Base-by-base conservation (phyloP, 768 basidiomycete genomes). In the Pleurotus pulmonarius region DNA sequence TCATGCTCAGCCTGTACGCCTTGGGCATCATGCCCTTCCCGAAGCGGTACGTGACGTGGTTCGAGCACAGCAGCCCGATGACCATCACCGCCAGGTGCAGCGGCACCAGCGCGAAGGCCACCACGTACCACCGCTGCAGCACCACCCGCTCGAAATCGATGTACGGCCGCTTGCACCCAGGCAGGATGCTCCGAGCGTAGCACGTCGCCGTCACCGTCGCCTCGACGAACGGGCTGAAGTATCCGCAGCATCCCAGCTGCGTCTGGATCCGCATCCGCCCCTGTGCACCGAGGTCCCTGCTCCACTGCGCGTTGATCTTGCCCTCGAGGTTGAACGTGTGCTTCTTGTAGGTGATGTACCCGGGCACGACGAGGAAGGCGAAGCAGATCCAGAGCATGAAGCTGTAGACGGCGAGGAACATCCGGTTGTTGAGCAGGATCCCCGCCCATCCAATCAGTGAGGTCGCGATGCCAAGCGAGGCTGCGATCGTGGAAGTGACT, bases 11-110 rank as follows among this genome's bases (percentile, higher is more conserved):
- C 37, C 89, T 76, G 69, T 93, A 92, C 13, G 86, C 83, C 75
- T 90, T 88, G 57, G 90, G 90, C 79, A 87, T 90, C 83, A 92
- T 85, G 58, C 91, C 90, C 74, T 92, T 92, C 7, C 90, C 90
- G 68, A 92, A 92, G 52, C 90, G 79, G 67, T 91, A 92, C 18
- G 90, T 92, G 67, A 93, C 84, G 61, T 92, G 90, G 70, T 90
- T 92, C 20, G 85, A 85, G 67, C 87, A 92, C 49, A 92, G 69
- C 54, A 92, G 69, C 11, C 77, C 83, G 1, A 76, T 73, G 58
- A 88, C 58, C 63, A 90, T 90, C 67, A 86, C 75, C 18, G 64
- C 65, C 45, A 93, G 68, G 57, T 92, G 90, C 12, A 83, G 64
- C 1, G 89, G 88, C 12, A 88, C 89, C 53, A 91, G 64, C 13